phyloP scores from a whole-genome alignment of 176 grass and related monocot genomes.

The Luzula sylvatica region DNA sequence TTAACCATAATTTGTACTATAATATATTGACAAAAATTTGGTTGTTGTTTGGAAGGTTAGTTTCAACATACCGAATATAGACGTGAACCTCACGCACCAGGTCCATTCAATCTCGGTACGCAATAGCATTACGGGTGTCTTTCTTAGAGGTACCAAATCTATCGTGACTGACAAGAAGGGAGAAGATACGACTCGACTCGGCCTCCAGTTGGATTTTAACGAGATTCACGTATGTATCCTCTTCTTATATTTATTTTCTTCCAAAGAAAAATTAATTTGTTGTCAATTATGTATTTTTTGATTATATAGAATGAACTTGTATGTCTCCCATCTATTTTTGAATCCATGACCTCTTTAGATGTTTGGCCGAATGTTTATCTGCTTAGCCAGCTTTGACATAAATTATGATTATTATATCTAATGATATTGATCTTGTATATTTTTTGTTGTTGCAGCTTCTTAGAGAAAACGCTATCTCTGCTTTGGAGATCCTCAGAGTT shows the following conservation, averaged over 20 bases:
- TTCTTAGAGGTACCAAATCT: conserved; percentile 46
- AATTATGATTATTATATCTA: neutral
- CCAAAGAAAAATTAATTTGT: too few species aligned
- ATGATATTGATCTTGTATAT: conserved; percentile 14
- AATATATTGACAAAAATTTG: conserved; percentile 58
- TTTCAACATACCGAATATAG: conserved; percentile 92
- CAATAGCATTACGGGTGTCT: conserved; percentile 60
- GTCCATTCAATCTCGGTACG: conserved; percentile 48
- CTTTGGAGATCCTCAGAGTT: conserved; percentile 69
- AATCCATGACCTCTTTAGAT: too few species aligned
- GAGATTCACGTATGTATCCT: conserved; percentile 87
- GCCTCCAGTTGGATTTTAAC: conserved; percentile 51
- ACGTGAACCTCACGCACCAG: conserved; percentile 67
- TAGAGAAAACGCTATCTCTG: conserved; percentile 51
- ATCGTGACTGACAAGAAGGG: conserved; percentile 28
- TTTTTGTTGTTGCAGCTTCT: conserved; percentile 57
- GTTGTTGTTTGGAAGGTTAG: conserved; percentile 97
- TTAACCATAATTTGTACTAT: too few species aligned
- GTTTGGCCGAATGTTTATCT: too few species aligned
- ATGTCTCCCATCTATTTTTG: too few species aligned
- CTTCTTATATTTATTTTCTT: too few species aligned
- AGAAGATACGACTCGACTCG: conserved; percentile 44
- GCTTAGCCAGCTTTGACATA: too few species aligned
- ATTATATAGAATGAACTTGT: too few species aligned
- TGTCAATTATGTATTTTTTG: too few species aligned